Evolutionary conservation across 306 rosid genomes (phyloP).

Genomic region (Citrullus mucosospermus): DNA sequence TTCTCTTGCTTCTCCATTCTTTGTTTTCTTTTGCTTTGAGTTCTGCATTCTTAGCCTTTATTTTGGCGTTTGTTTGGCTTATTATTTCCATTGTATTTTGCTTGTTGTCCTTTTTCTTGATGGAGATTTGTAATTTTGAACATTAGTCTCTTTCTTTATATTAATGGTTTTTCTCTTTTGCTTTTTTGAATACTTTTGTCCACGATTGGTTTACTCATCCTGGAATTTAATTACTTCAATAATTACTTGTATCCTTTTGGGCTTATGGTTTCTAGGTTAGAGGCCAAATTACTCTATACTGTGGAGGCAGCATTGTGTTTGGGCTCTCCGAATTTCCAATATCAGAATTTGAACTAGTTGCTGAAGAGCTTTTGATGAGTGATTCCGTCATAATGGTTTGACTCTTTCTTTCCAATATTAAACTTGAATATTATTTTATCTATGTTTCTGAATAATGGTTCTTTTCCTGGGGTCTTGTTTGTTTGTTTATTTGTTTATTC

Average conservation of each 20-base stretch:
- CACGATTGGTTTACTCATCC: neutral
- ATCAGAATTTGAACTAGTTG: slow-evolving; percentile 97
- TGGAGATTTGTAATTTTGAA: too few relatives aligned
- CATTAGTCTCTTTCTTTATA: too few relatives aligned
- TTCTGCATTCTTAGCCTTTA: too few relatives aligned
- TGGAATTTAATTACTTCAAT: neutral
- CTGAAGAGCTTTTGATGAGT: slow-evolving; percentile 96
- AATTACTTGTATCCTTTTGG: neutral
- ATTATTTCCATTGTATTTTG: too few relatives aligned
- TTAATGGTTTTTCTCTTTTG: too few relatives aligned
- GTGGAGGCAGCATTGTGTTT: slow-evolving; percentile 86
- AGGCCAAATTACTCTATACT: slow-evolving; percentile 80
- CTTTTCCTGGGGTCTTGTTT: neutral
- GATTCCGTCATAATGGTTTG: slow-evolving; percentile 78
- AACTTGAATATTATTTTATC: neutral
- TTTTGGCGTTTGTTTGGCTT: too few relatives aligned
- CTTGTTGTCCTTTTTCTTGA: too few relatives aligned
- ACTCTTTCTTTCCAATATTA: neutral
- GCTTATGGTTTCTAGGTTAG: slow-evolving; percentile 64
- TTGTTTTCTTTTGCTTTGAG: too few relatives aligned
- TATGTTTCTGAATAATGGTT: neutral
- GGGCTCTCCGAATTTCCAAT: slow-evolving; percentile 83
- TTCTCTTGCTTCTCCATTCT: too few relatives aligned
- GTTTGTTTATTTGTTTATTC: neutral
- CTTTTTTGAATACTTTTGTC: neutral